A percentile compares a stretch with the other conserved stretches of the same genome.
phyloP scores from a whole-genome alignment of 2,329 filamentous ascomycete species.

The Cercospora sesami region DNA sequence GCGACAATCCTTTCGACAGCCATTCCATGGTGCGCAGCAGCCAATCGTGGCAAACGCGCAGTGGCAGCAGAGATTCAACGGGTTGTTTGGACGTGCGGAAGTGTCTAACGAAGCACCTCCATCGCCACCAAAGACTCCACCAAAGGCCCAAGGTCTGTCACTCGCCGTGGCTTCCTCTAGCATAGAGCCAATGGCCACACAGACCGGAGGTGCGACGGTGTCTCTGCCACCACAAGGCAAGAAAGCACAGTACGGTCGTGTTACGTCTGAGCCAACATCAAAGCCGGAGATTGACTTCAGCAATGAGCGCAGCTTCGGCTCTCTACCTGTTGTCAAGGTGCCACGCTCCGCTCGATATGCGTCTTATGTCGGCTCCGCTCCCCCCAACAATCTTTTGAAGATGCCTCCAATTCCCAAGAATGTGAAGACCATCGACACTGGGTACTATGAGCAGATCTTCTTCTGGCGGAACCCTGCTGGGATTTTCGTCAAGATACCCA shows the following conservation, averaged over 20 bases:
- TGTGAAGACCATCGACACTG: constrained; percentile 21
- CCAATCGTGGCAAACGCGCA: constrained; percentile 51
- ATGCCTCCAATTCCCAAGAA: constrained; percentile 20
- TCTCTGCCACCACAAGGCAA: constrained; percentile 62
- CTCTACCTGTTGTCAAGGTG: constrained; percentile 41
- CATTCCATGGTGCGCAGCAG: constrained; percentile 40
- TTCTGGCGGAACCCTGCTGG: constrained; percentile 29
- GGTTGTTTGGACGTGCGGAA: constrained; percentile 65
- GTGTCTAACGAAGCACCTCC: constrained; percentile 45
- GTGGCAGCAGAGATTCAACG: constrained; percentile 86
- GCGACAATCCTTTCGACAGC: constrained; percentile 43
- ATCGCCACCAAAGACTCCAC: constrained; percentile 42
- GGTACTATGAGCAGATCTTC: constrained; percentile 19
- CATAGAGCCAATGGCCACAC: constrained; percentile 66
- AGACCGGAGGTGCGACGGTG: constrained; percentile 64
- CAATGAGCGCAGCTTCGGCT: constrained; percentile 50
- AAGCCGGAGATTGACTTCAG: constrained; percentile 48
- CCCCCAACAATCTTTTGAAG: constrained; percentile 29
- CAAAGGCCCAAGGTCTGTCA: constrained; percentile 49
- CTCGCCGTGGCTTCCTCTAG: constrained; percentile 60
- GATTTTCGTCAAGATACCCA: constrained; percentile 33
- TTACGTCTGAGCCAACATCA: constrained; percentile 40
- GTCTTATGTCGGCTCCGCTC: constrained; percentile 12
- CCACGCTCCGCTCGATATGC: constrained; percentile 34
- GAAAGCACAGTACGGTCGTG: constrained; percentile 24